Conservation (phyloP, 495 filamentous ascomycete species). For the Tuber calosporum region DNA sequence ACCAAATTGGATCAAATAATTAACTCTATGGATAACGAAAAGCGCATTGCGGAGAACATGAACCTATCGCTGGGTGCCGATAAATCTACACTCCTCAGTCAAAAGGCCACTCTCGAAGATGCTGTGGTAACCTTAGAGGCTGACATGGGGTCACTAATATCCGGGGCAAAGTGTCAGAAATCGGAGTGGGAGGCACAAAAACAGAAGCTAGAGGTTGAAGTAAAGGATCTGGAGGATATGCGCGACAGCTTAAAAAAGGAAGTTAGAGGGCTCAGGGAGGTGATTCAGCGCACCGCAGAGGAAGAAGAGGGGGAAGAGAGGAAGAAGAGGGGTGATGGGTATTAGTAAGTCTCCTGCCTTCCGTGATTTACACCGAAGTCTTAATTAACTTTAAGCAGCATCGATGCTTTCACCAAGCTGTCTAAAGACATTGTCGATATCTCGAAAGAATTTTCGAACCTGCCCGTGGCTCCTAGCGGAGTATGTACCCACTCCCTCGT, state of each 20-base stretch:
- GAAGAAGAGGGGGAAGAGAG: slow-evolving; percentile 50
- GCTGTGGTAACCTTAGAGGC: slow-evolving; percentile 29
- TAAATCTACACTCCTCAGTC: slow-evolving; percentile 43
- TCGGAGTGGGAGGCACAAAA: slow-evolving; percentile 49
- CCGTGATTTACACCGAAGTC: slow-evolving; percentile 25
- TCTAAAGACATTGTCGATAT: slow-evolving; percentile 54
- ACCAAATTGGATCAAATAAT: slow-evolving; percentile 31
- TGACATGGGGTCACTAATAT: slow-evolving; percentile 30
- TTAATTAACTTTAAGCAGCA: slow-evolving; percentile 45
- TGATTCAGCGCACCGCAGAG: slow-evolving; percentile 54
- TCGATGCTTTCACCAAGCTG: slow-evolving; percentile 55
- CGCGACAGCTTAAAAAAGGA: slow-evolving; percentile 52
- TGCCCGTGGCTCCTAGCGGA: slow-evolving; percentile 51
- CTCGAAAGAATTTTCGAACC: slow-evolving; percentile 53
- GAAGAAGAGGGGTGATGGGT: slow-evolving; percentile 55
- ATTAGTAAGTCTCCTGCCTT: slow-evolving; percentile 51
- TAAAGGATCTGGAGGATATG: slow-evolving; percentile 50
- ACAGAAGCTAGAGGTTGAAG: slow-evolving; percentile 47
- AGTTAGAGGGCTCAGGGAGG: slow-evolving; percentile 53
- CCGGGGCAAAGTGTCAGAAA: slow-evolving; percentile 46
- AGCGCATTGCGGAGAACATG: slow-evolving; percentile 40
- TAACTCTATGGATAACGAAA: slow-evolving; percentile 30
- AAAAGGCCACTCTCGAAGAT: slow-evolving; percentile 38
- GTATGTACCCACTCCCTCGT: slow-evolving; percentile 9
- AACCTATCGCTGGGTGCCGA: slow-evolving; percentile 43